These are phyloP conservation scores for Misopates orontium DNA, from an alignment of 257 asterid genomes.

Conservation along the genomic window DNA sequence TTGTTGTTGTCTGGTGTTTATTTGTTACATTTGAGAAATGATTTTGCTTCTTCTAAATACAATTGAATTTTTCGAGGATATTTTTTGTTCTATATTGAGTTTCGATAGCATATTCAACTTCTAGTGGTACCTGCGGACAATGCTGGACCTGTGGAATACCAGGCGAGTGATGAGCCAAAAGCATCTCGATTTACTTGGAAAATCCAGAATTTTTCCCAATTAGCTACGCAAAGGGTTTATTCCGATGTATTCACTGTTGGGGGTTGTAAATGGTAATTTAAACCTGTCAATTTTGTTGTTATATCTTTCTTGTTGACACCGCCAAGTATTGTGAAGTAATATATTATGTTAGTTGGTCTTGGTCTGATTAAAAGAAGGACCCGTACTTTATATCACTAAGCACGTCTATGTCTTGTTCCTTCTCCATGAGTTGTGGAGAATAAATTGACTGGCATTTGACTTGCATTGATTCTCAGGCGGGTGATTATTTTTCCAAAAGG, in stretches of 20 bases:
- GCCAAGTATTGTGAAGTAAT: constrained; percentile 7
- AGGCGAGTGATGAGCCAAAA: constrained; percentile 85
- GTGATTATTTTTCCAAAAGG: constrained; percentile 95
- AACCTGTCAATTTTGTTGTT: constrained; percentile 17
- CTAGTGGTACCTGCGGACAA: constrained; percentile 60
- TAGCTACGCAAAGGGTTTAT: constrained; percentile 75
- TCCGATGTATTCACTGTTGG: constrained; percentile 84
- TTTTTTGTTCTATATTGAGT: constrained; percentile 17
- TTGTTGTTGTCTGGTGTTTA: constrained; percentile 3
- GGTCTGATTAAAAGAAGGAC: not conserved
- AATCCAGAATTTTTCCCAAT: constrained; percentile 70
- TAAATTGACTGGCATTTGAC: constrained; percentile 16
- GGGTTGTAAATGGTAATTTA: constrained; percentile 72
- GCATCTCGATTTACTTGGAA: constrained; percentile 83
- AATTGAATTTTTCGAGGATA: constrained; percentile 18
- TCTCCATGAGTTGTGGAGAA: not conserved
- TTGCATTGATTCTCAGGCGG: constrained; percentile 63
- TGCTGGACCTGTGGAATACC: constrained; percentile 72
- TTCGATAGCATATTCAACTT: constrained; percentile 27
- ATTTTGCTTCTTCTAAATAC: constrained; percentile 9
- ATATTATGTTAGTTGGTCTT: constrained; percentile 16
- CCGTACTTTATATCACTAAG: not conserved
- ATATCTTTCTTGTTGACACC: not conserved
- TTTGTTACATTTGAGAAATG: not conserved
- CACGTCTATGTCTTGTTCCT: not conserved